Conservation (phyloP, 495 filamentous ascomycete species). For the Trichocladium antarcticum region DNA sequence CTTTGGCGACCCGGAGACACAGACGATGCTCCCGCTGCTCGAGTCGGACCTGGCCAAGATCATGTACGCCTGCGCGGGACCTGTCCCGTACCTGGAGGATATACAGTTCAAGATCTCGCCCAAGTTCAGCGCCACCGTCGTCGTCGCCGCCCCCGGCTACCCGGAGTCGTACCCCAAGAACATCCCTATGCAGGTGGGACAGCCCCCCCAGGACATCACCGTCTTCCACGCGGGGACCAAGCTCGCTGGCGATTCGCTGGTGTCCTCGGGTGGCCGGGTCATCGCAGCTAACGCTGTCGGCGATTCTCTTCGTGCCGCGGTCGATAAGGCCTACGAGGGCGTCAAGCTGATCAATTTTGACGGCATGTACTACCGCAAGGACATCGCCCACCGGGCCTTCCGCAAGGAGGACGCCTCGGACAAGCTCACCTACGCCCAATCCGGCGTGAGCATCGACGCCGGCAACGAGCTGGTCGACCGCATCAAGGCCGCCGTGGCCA, state of each 20-base stretch:
- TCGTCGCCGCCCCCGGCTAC: slow-evolving; percentile 91
- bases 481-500: slow-evolving; percentile 73
- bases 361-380: slow-evolving; percentile 83
- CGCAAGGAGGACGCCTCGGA: slow-evolving; percentile 31
- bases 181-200: slow-evolving; percentile 52
- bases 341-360: slow-evolving; percentile 73
- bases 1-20: slow-evolving; percentile 92
- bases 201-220: slow-evolving; percentile 40
- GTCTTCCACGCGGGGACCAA: slow-evolving; percentile 93
- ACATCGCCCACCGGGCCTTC: slow-evolving; percentile 72
- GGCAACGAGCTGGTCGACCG: slow-evolving; percentile 82
- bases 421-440: slow-evolving; percentile 79
- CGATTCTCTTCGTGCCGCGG: slow-evolving; percentile 61
- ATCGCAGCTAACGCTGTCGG: slow-evolving; percentile 80
- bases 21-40: slow-evolving; percentile 78
- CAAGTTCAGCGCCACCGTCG: slow-evolving; percentile 74
- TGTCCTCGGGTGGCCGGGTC: slow-evolving; percentile 77
- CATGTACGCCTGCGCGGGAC: slow-evolving; percentile 73
- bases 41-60: slow-evolving; percentile 85
- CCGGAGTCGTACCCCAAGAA: slow-evolving; percentile 81
- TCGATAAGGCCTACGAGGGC: slow-evolving; percentile 71
- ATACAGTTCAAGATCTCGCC: slow-evolving; percentile 55
- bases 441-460: slow-evolving; percentile 84
- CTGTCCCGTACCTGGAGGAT: slow-evolving; percentile 58
- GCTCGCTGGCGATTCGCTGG: slow-evolving; percentile 47